phyloP scores from a whole-genome alignment of 331 rosid genomes.

The Malus hybrid region DNA sequence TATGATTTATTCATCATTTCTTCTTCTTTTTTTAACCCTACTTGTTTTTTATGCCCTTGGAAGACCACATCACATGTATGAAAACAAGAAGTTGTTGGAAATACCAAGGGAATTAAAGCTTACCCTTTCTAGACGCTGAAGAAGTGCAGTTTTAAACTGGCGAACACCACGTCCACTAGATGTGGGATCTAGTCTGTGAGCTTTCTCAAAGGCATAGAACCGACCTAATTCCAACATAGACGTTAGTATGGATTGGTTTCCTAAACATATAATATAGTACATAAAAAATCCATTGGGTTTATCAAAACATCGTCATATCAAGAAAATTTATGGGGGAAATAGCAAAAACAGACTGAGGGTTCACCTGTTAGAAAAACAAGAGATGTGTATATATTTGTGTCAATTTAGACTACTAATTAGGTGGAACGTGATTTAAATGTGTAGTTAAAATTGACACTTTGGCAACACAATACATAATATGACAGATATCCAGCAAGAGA shows the following conservation, averaged over 20 bases:
- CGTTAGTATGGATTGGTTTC: conserved; percentile 10
- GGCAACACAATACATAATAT: neutral
- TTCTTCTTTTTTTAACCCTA: neutral
- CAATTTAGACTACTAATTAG: neutral
- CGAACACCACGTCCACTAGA: conserved; percentile 63
- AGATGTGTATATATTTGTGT: neutral
- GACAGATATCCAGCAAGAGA: neutral
- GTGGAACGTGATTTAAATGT: neutral
- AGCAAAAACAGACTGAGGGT: conserved; percentile 1
- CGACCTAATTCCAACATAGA: conserved; percentile 35
- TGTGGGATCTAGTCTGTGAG: conserved; percentile 56
- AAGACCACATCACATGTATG: neutral
- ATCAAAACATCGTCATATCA: neutral
- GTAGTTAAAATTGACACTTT: neutral
- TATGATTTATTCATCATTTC: neutral
- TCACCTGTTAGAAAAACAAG: neutral
- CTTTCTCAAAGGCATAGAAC: conserved; percentile 61
- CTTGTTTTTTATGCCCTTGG: neutral
- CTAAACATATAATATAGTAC: conserved; percentile 6
- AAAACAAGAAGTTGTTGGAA: neutral
- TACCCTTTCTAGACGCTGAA: conserved; percentile 58
- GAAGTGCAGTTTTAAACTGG: conserved; percentile 61
- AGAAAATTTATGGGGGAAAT: neutral
- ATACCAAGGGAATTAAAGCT: conserved; percentile 1
- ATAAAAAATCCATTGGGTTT: neutral